Conservation (phyloP, 2,329 filamentous ascomycete genomes). For the Claviceps pusilla region DNA sequence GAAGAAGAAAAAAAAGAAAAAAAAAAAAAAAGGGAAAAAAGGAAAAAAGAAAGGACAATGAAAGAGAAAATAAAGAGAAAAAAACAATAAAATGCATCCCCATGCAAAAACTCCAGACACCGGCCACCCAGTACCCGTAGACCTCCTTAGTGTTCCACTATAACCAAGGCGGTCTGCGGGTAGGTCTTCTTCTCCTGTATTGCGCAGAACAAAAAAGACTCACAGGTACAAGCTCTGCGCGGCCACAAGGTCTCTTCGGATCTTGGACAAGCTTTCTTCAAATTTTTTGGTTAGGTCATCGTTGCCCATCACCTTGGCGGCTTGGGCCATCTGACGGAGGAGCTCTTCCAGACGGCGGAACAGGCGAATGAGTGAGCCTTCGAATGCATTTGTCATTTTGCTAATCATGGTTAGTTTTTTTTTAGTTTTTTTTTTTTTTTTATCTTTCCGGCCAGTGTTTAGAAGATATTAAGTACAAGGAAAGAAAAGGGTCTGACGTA, state of each 20-base stretch:
- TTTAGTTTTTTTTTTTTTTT: too few species aligned
- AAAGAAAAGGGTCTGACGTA: constrained; percentile 32
- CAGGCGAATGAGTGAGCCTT: constrained; percentile 87
- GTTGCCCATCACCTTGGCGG: constrained; percentile 94
- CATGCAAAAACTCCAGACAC: constrained; percentile 3
- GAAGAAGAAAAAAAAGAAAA: neutral
- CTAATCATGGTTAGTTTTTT: constrained; percentile 27
- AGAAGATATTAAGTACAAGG: neutral
- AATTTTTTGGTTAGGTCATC: constrained; percentile 89
- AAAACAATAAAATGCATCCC: neutral
- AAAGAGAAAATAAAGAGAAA: neutral
- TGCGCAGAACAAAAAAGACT: too few species aligned
- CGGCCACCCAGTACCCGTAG: neutral
- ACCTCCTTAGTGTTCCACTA: too few species aligned
- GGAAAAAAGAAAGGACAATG: neutral
- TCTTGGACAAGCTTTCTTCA: constrained; percentile 68
- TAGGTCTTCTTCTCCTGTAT: too few species aligned
- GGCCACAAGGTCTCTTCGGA: constrained; percentile 85
- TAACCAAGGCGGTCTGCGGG: too few species aligned
- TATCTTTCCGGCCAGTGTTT: too few species aligned
- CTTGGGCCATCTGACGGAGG: constrained; percentile 86
- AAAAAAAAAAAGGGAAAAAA: neutral
- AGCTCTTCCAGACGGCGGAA: constrained; percentile 93
- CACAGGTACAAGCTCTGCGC: constrained; percentile 87
- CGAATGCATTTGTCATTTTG: constrained; percentile 98